Evolutionary conservation across 225 moss, liverwort and hornwort species (phyloP), one percentile per base, ranked within the genome.

Genomic region (Marchantia paleacea): DNA sequence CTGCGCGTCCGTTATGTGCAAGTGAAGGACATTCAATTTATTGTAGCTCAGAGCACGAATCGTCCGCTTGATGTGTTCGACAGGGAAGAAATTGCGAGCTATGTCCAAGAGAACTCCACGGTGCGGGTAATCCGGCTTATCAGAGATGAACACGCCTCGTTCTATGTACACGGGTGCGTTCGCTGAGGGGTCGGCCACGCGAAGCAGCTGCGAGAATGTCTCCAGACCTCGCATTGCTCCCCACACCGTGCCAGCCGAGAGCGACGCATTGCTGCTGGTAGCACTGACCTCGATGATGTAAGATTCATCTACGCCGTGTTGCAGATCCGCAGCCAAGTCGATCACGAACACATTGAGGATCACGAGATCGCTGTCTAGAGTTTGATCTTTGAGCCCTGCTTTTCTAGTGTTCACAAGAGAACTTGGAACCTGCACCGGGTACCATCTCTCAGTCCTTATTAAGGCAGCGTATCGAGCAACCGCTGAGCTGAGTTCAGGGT

Each of bases 201-300:
- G 87, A 31, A 94, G 83, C 65, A 94, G 83, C 83, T 94, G 94
- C 8, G 94, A 94, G 84, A 94, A 94, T 22, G 94, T 94, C 84
- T 94, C 92, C 54, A 94, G 83, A 12, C 94, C 94, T 79, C 88
- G 90, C 83, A 94, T 80, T 57, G 92, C 92, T 24, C 94, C 94
- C 94, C 94, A 94, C 9, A 91, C 85, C 12, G 94, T 92, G 3
- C 15, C 62, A 20, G 94, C 92, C 19, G 79, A n/a, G 13, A 81
- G 52, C 85, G 65, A 8, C 53, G 75, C 60, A 47, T 10, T 73
- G 50, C 8, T n/a, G 50, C 12, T 22, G n/a, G 81, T 81, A 15
- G 78, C 82, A 29, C 72, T 79, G 16, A 94, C 86, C 5, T 57
- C 68, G 55, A 94, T 79, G 66, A 72, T 72, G 81, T 92, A 94